Evolutionary conservation across 106 monocot genomes (phyloP).

Genomic region (Allium cepa): DNA sequence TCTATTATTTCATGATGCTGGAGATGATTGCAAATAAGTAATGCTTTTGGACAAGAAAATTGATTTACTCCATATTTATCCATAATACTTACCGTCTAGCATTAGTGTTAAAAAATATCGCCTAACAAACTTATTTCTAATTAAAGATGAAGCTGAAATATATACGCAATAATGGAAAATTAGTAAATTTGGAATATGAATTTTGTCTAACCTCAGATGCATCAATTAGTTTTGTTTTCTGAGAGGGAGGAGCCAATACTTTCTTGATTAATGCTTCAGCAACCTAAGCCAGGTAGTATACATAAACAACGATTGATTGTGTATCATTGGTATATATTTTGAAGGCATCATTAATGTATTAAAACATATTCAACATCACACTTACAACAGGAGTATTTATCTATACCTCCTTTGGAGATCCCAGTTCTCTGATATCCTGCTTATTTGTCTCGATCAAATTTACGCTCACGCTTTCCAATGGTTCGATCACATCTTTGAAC

Average conservation of each 20-base stretch:
- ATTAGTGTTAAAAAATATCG: background rate
- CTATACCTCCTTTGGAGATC: slow-evolving; percentile 72
- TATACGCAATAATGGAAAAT: background rate
- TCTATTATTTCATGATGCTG: background rate
- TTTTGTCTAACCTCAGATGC: slow-evolving; percentile 72
- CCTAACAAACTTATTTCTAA: background rate
- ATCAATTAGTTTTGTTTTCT: slow-evolving; percentile 82
- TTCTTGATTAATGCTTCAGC: slow-evolving; percentile 63
- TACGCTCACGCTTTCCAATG: slow-evolving; percentile 89
- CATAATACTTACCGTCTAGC: background rate
- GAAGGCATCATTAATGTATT: background rate
- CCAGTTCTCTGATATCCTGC: slow-evolving; percentile 70
- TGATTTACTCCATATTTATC: background rate
- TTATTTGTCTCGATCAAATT: slow-evolving; percentile 69
- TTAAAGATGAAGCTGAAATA: background rate
- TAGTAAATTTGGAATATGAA: background rate
- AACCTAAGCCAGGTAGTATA: slow-evolving; percentile 32
- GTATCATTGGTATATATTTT: background rate
- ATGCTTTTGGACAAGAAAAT: background rate
- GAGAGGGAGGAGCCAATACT: slow-evolving; percentile 71
- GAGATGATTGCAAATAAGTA: too few species aligned
- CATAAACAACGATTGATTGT: background rate
- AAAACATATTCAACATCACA: background rate
- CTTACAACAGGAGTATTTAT: background rate
- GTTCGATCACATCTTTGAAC: slow-evolving; percentile 95